phyloP scores from a whole-genome alignment of 371 early-diverging fungal species.

The Mortierella sp. region DNA sequence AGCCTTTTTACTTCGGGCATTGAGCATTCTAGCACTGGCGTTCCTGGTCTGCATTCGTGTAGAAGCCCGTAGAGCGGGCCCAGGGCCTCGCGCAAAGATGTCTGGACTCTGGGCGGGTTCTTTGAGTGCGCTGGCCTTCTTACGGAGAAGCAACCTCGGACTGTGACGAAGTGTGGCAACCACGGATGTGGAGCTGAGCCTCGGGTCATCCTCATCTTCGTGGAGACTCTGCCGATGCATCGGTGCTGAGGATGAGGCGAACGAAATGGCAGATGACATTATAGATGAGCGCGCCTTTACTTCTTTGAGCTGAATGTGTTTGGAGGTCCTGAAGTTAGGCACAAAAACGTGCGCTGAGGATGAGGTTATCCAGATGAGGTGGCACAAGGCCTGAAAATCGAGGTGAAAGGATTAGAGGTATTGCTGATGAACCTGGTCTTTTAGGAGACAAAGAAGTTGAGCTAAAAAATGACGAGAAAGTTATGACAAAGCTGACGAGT shows the following conservation, averaged over 20 bases:
- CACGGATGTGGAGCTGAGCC: conserved; percentile 50
- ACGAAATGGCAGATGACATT: conserved; percentile 14
- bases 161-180: conserved; percentile 50
- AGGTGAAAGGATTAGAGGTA: too few species aligned
- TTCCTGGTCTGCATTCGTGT: conserved; percentile 53
- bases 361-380: too few species aligned
- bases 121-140: conserved; percentile 51
- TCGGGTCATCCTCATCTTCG: conserved; percentile 36
- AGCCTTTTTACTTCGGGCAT: conserved; percentile 41
- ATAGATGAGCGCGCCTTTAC: too few species aligned
- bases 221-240: conserved; percentile 19
- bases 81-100: conserved; percentile 54
- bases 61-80: conserved; percentile 45
- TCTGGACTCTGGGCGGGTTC: conserved; percentile 54
- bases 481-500: too few species aligned
- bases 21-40: conserved; percentile 31
- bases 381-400: too few species aligned
- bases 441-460: too few species aligned
- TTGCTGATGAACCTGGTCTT: too few species aligned
- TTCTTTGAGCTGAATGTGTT: too few species aligned
- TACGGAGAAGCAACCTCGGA: conserved; percentile 51
- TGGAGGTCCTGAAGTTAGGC: too few species aligned
- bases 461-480: too few species aligned
- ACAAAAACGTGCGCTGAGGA: too few species aligned
- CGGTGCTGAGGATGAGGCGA: conserved; percentile 1